Evolutionary conservation across 495 filamentous ascomycete genomes (phyloP).

Genomic region (Podospora bellae-mahoneyi): DNA sequence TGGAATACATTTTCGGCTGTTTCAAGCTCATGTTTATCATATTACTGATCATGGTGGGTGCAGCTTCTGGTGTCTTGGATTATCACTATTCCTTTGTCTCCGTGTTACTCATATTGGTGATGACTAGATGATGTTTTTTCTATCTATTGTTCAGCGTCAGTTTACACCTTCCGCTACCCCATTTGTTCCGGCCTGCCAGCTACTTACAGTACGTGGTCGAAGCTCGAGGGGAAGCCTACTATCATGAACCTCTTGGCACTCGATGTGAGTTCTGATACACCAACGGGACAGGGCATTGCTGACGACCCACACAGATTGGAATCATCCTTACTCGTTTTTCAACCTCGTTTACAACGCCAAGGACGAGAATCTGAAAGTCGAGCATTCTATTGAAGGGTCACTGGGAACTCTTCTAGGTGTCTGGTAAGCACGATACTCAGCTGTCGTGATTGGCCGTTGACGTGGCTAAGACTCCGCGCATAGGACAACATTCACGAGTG

Average conservation of each 20-base stretch:
- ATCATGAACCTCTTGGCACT: slow-evolving; percentile 31
- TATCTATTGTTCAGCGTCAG: slow-evolving; percentile 35
- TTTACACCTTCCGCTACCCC: neutral
- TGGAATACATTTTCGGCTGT: slow-evolving; percentile 48
- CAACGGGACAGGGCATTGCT: neutral
- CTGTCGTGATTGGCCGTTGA: neutral
- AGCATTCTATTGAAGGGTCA: slow-evolving; percentile 20
- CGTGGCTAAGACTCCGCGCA: neutral
- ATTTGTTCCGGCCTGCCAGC: neutral
- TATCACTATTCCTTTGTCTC: neutral
- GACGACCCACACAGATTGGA: slow-evolving; percentile 27
- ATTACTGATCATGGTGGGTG: slow-evolving; percentile 38
- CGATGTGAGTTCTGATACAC: slow-evolving; percentile 28
- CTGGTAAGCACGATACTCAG: slow-evolving; percentile 22
- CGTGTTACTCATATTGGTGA: neutral
- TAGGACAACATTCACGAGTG: slow-evolving; percentile 44
- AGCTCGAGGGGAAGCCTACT: slow-evolving; percentile 37
- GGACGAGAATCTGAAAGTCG: slow-evolving; percentile 22
- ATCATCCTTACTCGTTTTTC: slow-evolving; percentile 38
- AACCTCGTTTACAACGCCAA: slow-evolving; percentile 29
- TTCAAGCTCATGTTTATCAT: slow-evolving; percentile 48
- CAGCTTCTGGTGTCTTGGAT: neutral
- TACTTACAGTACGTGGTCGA: slow-evolving; percentile 7
- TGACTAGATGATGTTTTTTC: slow-evolving; percentile 33
- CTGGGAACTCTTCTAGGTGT: slow-evolving; percentile 35